These are phyloP conservation scores for Aciculosporium take DNA, from an alignment of 2,329 filamentous ascomycete genomes.

Conservation along the genomic window DNA sequence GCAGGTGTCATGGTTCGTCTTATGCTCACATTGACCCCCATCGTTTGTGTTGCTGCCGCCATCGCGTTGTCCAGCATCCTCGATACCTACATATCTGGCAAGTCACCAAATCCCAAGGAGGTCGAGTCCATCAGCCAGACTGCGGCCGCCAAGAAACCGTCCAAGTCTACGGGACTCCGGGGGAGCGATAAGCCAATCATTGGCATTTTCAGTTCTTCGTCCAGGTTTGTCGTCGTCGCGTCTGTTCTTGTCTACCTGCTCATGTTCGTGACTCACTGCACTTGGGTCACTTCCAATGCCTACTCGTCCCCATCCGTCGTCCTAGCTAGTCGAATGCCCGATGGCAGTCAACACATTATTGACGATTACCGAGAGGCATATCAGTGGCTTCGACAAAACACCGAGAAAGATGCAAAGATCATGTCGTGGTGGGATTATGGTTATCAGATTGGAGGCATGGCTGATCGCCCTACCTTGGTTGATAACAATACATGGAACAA, in stretches of 20 bases:
- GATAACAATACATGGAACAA: slow-evolving; percentile 99
- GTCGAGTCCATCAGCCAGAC: slow-evolving; percentile 31
- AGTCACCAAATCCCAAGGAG: slow-evolving; percentile 42
- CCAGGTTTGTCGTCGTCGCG: slow-evolving; percentile 63
- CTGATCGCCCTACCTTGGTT: slow-evolving; percentile 87
- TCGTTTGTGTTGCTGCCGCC: slow-evolving; percentile 89
- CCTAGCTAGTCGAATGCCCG: slow-evolving; percentile 77
- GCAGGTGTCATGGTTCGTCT: slow-evolving; percentile 98
- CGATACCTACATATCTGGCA: slow-evolving; percentile 64
- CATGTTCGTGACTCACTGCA: slow-evolving; percentile 93
- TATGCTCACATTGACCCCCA: slow-evolving; percentile 92
- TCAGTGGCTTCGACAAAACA: slow-evolving; percentile 98
- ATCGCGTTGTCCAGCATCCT: slow-evolving; percentile 78
- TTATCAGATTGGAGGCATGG: slow-evolving; percentile 99
- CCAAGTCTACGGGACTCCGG: slow-evolving; percentile 41
- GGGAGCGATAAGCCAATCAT: slow-evolving; percentile 59
- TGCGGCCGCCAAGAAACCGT: slow-evolving; percentile 41
- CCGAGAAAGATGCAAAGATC: slow-evolving; percentile 84
- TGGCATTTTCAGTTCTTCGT: slow-evolving; percentile 69
- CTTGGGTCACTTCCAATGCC: slow-evolving; percentile 97
- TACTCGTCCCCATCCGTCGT: slow-evolving; percentile 98
- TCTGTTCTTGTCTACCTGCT: slow-evolving; percentile 68
- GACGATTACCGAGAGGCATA: slow-evolving; percentile 99
- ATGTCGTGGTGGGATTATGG: slow-evolving; percentile 99
- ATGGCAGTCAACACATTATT: slow-evolving; percentile 95